Conservation (phyloP, 176 grass and related monocot species). For the Oryza australiensis region DNA sequence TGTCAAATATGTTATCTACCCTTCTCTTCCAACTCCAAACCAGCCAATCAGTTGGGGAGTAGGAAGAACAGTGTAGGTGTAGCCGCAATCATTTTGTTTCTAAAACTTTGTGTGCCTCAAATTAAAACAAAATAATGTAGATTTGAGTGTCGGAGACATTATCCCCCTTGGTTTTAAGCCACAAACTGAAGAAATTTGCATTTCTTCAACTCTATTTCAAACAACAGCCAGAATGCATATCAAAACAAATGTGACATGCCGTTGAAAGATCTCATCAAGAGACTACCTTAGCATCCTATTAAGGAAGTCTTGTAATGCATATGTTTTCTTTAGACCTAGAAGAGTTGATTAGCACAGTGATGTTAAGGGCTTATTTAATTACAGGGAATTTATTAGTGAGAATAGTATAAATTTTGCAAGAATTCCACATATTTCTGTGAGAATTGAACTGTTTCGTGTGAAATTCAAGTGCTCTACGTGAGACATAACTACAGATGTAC, state of each 20-base stretch:
- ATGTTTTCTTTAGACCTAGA: too few relatives aligned
- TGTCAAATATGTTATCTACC: slow-evolving; percentile 10
- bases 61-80: slow-evolving; percentile 16
- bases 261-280: neutral
- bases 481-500: neutral
- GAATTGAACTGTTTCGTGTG: too few relatives aligned
- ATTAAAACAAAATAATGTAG: slow-evolving; percentile 5
- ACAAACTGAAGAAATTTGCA: neutral
- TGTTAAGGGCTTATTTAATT: too few relatives aligned
- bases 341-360: too few relatives aligned
- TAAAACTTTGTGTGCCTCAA: neutral
- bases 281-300: neutral
- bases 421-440: too few relatives aligned
- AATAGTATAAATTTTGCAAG: too few relatives aligned
- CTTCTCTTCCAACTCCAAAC: neutral
- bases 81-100: slow-evolving; percentile 31
- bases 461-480: too few relatives aligned
- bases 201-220: neutral
- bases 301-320: too few relatives aligned
- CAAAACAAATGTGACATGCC: neutral
- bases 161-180: neutral
- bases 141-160: neutral
- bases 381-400: too few relatives aligned
- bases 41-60: neutral
- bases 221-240: neutral